A percentile compares a stretch with the other conserved stretches of the same genome.
Evolutionary conservation across 202 grass and related monocot genomes (phyloP).

Genomic region (Brachypodium distachyon): DNA sequence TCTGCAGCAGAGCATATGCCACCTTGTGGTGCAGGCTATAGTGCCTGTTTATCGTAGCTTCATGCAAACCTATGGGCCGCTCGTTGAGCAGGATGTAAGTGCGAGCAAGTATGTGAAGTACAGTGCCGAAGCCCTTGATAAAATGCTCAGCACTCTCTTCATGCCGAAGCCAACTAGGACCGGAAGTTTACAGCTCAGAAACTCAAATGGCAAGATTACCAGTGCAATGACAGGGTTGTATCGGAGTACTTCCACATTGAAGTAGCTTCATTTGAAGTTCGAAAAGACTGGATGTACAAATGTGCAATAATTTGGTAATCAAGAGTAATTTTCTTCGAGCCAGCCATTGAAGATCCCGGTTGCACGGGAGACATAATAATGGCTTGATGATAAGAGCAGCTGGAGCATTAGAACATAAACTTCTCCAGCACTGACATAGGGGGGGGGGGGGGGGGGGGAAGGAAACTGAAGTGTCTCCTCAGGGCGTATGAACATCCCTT

Average conservation of each 20-base stretch:
- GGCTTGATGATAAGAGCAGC: constrained; percentile 14
- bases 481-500: not conserved
- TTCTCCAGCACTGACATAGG: constrained; percentile 29
- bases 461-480: constrained; percentile 19
- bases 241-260: constrained; percentile 63
- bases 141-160: constrained; percentile 67
- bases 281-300: not conserved
- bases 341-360: not conserved
- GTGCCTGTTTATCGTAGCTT: constrained; percentile 92
- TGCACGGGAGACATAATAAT: not conserved
- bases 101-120: constrained; percentile 73
- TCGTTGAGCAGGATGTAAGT: constrained; percentile 67
- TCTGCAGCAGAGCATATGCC: constrained; percentile 70
- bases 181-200: constrained; percentile 54
- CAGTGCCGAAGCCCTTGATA: constrained; percentile 51
- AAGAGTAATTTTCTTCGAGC: not conserved
- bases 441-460: constrained; percentile 25
- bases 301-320: constrained; percentile 20
- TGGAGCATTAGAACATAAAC: constrained; percentile 25
- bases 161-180: constrained; percentile 47
- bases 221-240: constrained; percentile 53
- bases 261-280: constrained; percentile 19
- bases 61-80: constrained; percentile 96
- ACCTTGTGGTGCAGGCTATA: constrained; percentile 64
- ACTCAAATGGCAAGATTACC: constrained; percentile 61